Conservation (phyloP, 1,139 yeast genomes). For the Suhomyces bribrorum region DNA sequence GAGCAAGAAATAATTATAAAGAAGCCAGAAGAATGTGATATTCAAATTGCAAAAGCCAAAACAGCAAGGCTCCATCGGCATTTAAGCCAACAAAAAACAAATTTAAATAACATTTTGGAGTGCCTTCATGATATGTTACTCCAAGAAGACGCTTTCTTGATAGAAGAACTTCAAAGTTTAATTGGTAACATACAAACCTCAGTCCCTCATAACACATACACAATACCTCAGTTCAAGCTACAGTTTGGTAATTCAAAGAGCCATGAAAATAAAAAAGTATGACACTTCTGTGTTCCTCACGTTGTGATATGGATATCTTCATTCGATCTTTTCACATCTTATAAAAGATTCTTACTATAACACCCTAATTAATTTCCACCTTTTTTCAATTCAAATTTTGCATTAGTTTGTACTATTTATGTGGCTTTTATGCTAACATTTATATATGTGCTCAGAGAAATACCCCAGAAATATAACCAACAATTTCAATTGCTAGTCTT, state of each 20-base stretch:
- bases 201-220: slow-evolving; percentile 16
- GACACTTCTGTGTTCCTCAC: no score
- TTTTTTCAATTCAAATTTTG: not conserved
- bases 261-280: not conserved
- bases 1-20: not conserved
- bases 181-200: slow-evolving; percentile 15
- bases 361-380: not conserved
- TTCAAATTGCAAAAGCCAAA: not conserved
- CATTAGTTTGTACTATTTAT: not conserved
- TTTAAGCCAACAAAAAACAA: slow-evolving; percentile 12
- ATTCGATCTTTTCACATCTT: not conserved
- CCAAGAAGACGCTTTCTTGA: slow-evolving; percentile 13
- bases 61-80: slow-evolving; percentile 12
- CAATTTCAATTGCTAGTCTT: no score
- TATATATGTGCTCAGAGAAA: no score
- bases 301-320: no score
- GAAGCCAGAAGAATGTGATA: not conserved
- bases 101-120: slow-evolving; percentile 17
- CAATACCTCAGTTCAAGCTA: slow-evolving; percentile 7
- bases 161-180: slow-evolving; percentile 7
- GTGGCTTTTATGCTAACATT: no score
- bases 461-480: no score
- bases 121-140: slow-evolving; percentile 14
- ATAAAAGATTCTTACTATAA: not conserved
- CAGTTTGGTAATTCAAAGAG: slow-evolving; percentile 1